A percentile compares a stretch with the other conserved stretches of the same genome.
Evolutionary conservation across 192 early-diverging fungal species (phyloP).

Genomic region (Cladochytrium replicatum): DNA sequence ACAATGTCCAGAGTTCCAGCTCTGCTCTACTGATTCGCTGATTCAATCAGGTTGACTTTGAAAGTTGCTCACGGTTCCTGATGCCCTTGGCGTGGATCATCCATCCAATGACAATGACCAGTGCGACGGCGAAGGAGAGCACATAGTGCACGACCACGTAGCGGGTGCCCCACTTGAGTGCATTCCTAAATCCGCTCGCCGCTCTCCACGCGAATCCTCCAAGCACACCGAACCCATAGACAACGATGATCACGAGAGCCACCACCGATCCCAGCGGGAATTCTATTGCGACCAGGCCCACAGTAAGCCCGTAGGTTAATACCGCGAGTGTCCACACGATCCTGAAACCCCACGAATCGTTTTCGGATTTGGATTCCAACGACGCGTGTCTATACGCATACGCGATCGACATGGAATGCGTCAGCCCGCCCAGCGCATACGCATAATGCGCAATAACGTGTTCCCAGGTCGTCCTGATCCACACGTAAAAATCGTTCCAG

Average conservation of each 20-base stretch:
- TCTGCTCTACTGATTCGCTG: too few relatives aligned
- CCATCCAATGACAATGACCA: slow-evolving; percentile 14
- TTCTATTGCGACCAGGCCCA: slow-evolving; percentile 21
- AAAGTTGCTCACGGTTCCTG: slow-evolving; percentile 15
- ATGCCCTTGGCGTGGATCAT: slow-evolving; percentile 8
- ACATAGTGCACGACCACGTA: slow-evolving; percentile 15
- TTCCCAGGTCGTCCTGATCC: slow-evolving; percentile 23
- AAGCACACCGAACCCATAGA: slow-evolving; percentile 13
- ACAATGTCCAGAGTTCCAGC: too few relatives aligned
- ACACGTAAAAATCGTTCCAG: slow-evolving; percentile 6
- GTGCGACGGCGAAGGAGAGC: not conserved
- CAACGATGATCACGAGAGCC: slow-evolving; percentile 7
- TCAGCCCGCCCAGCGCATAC: slow-evolving; percentile 25
- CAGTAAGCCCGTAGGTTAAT: slow-evolving; percentile 16
- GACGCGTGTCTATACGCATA: slow-evolving; percentile 9
- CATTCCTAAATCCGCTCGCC: not conserved
- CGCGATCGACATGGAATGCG: slow-evolving; percentile 5
- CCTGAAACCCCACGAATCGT: not conserved
- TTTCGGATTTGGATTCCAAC: not conserved
- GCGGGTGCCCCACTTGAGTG: slow-evolving; percentile 2
- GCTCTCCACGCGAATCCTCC: slow-evolving; percentile 7
- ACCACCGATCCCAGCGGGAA: slow-evolving; percentile 18
- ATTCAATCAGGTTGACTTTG: too few relatives aligned
- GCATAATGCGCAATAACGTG: slow-evolving; percentile 19
- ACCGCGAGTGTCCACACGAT: slow-evolving; percentile 3